Percentiles rank a stretch among this genome's conserved stretches.
phyloP scores from a whole-genome alignment of 345 rosid species.

The Dipteronia sinensis region DNA sequence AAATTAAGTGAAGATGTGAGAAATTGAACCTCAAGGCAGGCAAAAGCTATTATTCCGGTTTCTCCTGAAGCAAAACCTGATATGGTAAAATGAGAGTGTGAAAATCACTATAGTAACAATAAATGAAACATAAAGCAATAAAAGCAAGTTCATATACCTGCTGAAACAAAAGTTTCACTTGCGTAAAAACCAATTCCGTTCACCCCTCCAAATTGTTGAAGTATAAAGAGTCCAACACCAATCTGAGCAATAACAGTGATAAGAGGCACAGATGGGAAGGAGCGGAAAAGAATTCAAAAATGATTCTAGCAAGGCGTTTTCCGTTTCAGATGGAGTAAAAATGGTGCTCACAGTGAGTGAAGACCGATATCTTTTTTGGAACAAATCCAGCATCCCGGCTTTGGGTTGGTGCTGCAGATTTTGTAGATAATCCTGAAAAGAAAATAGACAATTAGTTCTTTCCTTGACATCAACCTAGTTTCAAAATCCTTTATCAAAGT shows the following conservation, averaged over 20 bases:
- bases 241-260: neutral
- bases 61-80: slow-evolving; percentile 5
- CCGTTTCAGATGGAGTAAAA: neutral
- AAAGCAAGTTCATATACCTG: neutral
- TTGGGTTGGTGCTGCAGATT: slow-evolving; percentile 5
- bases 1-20: neutral
- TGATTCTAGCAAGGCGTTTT: neutral
- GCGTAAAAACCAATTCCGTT: neutral
- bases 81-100: neutral
- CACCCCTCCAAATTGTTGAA: neutral
- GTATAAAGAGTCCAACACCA: neutral
- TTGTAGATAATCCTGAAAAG: neutral
- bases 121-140: neutral
- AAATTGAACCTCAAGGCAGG: neutral
- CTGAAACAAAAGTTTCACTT: neutral
- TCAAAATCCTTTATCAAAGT: neutral
- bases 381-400: neutral
- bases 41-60: neutral
- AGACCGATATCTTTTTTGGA: neutral
- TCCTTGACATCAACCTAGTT: neutral
- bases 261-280: neutral
- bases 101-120: neutral
- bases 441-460: neutral
- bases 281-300: neutral
- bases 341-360: neutral